These are phyloP conservation scores for Endogone sp. DNA, from an alignment of 192 early-diverging fungal species.

Conservation along the genomic window DNA sequence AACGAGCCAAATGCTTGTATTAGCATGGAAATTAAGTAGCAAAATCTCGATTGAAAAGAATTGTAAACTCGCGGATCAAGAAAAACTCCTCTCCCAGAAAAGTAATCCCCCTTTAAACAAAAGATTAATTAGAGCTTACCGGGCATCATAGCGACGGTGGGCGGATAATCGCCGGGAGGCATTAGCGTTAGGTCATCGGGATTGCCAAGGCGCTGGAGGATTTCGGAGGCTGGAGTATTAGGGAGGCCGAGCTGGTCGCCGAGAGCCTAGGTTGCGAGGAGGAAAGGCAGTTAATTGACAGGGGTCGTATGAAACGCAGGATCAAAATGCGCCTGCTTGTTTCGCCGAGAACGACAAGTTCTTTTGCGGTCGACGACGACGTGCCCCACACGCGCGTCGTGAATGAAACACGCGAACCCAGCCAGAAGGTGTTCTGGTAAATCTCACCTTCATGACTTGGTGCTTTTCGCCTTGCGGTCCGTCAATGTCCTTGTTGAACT, in stretches of 20 bases:
- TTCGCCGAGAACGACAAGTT: too few species aligned
- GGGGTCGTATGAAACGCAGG: background rate
- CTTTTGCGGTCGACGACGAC: too few species aligned
- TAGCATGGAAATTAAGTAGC: too few species aligned
- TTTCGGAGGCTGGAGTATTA: conserved; percentile 35
- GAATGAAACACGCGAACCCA: background rate
- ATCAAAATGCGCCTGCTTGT: too few species aligned
- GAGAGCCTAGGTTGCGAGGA: conserved; percentile 24
- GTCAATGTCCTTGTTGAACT: conserved; percentile 25
- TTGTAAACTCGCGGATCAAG: too few species aligned
- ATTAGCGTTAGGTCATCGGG: conserved; percentile 43
- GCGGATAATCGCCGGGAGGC: conserved; percentile 1
- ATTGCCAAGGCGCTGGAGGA: conserved; percentile 37
- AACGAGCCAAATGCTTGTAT: too few species aligned
- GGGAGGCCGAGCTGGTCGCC: conserved; percentile 41
- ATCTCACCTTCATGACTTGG: conserved; percentile 31
- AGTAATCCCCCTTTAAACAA: background rate
- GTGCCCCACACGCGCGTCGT: background rate
- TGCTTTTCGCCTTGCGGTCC: conserved; percentile 39
- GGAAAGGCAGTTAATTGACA: background rate
- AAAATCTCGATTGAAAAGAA: too few species aligned
- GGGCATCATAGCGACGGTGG: conserved; percentile 26
- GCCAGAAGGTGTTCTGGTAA: too few species aligned
- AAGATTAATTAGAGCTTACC: conserved; percentile 19
- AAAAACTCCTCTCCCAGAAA: background rate